A percentile compares a stretch with the other conserved stretches of the same genome.
Conservation (phyloP, 805 yeast genomes). For the Sugiyamaella qingdaonensis region DNA sequence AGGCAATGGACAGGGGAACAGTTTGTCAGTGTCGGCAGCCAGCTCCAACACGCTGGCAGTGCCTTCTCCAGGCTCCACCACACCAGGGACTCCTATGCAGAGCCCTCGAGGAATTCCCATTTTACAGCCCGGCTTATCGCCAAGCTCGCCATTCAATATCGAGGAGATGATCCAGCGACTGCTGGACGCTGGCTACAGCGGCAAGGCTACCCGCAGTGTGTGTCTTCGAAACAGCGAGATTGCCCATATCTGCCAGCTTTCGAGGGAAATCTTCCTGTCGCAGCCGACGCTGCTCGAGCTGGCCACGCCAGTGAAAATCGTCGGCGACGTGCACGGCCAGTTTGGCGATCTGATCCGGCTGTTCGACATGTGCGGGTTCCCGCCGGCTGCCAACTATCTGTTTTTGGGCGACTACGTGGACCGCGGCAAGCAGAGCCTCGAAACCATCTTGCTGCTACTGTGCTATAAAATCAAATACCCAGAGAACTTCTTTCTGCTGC, state of each 20-base stretch:
- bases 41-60: slow-evolving; percentile 24
- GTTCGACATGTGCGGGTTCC: slow-evolving; percentile 94
- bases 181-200: slow-evolving; percentile 93
- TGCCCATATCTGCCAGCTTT: slow-evolving; percentile 76
- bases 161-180: slow-evolving; percentile 89
- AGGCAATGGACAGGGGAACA: neutral
- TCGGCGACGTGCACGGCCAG: slow-evolving; percentile 97
- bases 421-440: slow-evolving; percentile 93
- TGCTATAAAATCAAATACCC: slow-evolving; percentile 97
- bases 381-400: slow-evolving; percentile 87
- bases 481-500: slow-evolving; percentile 83
- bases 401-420: slow-evolving; percentile 97
- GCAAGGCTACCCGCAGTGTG: slow-evolving; percentile 83
- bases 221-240: slow-evolving; percentile 90
- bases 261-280: slow-evolving; percentile 81
- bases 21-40: neutral
- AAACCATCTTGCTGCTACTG: slow-evolving; percentile 78
- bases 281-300: slow-evolving; percentile 90
- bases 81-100: slow-evolving; percentile 19
- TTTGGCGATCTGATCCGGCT: slow-evolving; percentile 85
- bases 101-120: slow-evolving; percentile 15
- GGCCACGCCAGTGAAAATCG: slow-evolving; percentile 80
- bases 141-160: slow-evolving; percentile 43
- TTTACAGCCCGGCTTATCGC: slow-evolving; percentile 14
- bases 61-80: slow-evolving; percentile 20